Evolutionary conservation across 2,329 filamentous ascomycete genomes (phyloP).

Genomic region (Epichloe sp.): DNA sequence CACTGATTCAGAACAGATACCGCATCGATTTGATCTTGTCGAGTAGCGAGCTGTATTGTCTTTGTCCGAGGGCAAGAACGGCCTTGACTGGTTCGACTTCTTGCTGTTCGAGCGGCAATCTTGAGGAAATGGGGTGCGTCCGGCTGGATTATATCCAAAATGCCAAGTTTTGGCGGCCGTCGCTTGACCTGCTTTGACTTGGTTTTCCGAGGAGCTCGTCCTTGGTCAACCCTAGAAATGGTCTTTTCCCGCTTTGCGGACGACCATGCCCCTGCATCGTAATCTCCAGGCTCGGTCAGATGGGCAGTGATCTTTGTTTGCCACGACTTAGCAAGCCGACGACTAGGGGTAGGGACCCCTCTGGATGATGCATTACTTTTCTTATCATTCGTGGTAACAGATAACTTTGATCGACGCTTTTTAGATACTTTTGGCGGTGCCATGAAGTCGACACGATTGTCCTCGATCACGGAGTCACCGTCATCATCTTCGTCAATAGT

Average conservation of each 20-base stretch:
- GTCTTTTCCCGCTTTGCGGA: background rate
- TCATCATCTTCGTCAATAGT: slow-evolving; percentile 16
- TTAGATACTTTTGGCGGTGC: slow-evolving; percentile 24
- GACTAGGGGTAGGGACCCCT: slow-evolving; percentile 10
- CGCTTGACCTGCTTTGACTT: background rate
- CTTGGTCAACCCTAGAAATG: background rate
- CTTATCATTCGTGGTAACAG: slow-evolving; percentile 11
- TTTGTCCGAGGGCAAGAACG: slow-evolving; percentile 43
- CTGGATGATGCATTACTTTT: slow-evolving; percentile 13
- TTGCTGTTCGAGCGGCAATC: slow-evolving; percentile 46
- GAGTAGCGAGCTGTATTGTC: slow-evolving; percentile 45
- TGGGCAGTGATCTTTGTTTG: slow-evolving; percentile 22
- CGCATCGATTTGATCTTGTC: slow-evolving; percentile 47
- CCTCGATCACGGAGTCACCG: slow-evolving; percentile 31
- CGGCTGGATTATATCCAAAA: slow-evolving; percentile 44
- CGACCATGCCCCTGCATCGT: background rate
- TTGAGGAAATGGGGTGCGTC: slow-evolving; percentile 44
- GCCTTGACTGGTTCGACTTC: slow-evolving; percentile 32
- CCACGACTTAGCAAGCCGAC: slow-evolving; percentile 7
- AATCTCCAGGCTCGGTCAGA: slow-evolving; percentile 6
- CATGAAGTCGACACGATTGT: slow-evolving; percentile 40
- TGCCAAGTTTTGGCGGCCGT: slow-evolving; percentile 38
- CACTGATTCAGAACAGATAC: slow-evolving; percentile 39
- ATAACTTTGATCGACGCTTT: slow-evolving; percentile 25
- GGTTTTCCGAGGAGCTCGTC: background rate